Percentiles rank a stretch among this genome's conserved stretches.
phyloP scores from a whole-genome alignment of 2,329 filamentous ascomycete genomes.

The Amphichorda felina region DNA sequence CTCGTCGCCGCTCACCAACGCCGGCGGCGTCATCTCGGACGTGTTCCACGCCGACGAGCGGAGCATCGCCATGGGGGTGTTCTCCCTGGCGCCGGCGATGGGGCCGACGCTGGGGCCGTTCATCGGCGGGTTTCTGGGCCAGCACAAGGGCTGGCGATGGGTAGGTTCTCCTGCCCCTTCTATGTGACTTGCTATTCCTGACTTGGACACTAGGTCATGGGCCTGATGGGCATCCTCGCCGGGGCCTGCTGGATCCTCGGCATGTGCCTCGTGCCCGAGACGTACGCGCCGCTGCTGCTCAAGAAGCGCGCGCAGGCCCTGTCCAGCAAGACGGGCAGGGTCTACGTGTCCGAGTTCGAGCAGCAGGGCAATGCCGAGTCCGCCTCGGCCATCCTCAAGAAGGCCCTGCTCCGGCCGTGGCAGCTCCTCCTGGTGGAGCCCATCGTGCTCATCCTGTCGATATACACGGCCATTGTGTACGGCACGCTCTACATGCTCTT shows the following conservation, averaged over 20 bases:
- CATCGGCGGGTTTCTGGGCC: slow-evolving; percentile 44
- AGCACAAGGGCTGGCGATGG: slow-evolving; percentile 47
- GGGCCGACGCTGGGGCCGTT: slow-evolving; percentile 47
- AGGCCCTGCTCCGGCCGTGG: slow-evolving; percentile 43
- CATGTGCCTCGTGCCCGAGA: slow-evolving; percentile 34
- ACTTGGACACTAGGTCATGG: slow-evolving; percentile 22
- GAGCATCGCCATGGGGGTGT: slow-evolving; percentile 48
- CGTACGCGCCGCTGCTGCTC: slow-evolving; percentile 38
- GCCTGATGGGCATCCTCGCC: slow-evolving; percentile 42
- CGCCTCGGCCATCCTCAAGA: slow-evolving; percentile 9
- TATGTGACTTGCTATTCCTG: no score
- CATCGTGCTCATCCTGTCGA: slow-evolving; percentile 44
- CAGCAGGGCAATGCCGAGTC: slow-evolving; percentile 22
- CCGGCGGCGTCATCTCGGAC: slow-evolving; percentile 48
- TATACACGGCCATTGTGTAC: slow-evolving; percentile 45
- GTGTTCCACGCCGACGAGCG: slow-evolving; percentile 40
- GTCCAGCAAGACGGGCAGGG: slow-evolving; percentile 32
- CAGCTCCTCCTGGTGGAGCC: slow-evolving; percentile 48
- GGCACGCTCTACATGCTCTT: slow-evolving; percentile 36
- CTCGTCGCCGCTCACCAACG: slow-evolving; percentile 47
- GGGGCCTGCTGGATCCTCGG: slow-evolving; percentile 37
- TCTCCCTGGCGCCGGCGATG: slow-evolving; percentile 50
- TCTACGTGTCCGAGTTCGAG: slow-evolving; percentile 36
- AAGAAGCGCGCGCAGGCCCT: slow-evolving; percentile 31
- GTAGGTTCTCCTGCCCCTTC: slow-evolving; percentile 26